Base-by-base conservation (phyloP, 2,329 filamentous ascomycete species). In the Coleophoma cylindrospora region DNA sequence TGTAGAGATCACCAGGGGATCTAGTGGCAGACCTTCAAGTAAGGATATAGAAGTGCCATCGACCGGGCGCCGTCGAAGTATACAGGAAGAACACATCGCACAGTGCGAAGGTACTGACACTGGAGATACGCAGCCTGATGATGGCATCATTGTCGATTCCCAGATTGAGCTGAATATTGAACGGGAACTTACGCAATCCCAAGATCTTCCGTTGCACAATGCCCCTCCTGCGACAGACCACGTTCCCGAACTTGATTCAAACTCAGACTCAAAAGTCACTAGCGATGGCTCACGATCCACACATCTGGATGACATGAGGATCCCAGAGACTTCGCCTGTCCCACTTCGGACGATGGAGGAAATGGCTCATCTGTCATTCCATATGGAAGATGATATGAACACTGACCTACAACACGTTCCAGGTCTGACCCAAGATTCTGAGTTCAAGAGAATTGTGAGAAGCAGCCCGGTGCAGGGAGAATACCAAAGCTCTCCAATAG, bases 261-360 rank as follows among this genome's bases (percentile, higher is more conserved):
- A 45, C 40, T 50, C 27, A 33, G 21, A 37, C 17, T 45, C 14
- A 15, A 43, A 50, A 33, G 11, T 32, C 9, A 40, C 49, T 7
- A 48, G 36, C 27, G 49, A 51, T 40, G 21, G 27, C 27, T 27
- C 27, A 27, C 27, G 27, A 27, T 27, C 27, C 27, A 27, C 51
- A 2, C 51, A 58, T 38, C 41, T 37, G 6, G 22, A 43, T 15
- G 54, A 57, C 27, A 48, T 36, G 9, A 60, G 52, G 8, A 47
- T 66, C 11, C 64, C 59, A n/a, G 64, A 66, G 44, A 65, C 63
- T 4, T 64, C 62, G 43, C 64, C 63, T n/a, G 40, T 51, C 6
- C 48, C 48, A n/a, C 46, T 59, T 15, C 52, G 57, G 4, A 56
- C 59, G 2, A 60, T 65, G 53, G 52, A 52, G 9, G 60, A 64